A percentile compares a stretch with the other conserved stretches of the same genome.
Evolutionary conservation across 768 basidiomycete species (phyloP).

Genomic region (Kwoniella dejecticola): DNA sequence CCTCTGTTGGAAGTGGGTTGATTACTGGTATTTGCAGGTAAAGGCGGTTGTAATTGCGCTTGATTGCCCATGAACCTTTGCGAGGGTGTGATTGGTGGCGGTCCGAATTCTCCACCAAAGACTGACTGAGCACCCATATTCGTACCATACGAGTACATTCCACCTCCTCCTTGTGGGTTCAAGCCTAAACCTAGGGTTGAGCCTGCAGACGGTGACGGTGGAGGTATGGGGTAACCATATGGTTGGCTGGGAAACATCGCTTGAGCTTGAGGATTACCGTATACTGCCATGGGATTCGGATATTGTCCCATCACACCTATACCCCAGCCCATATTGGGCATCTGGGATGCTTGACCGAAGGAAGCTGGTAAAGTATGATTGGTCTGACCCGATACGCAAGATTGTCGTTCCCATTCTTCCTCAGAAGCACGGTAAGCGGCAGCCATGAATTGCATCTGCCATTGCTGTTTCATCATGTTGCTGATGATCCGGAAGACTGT

Average conservation of each 20-base stretch:
- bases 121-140: constrained; percentile 36
- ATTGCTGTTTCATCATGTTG: constrained; percentile 44
- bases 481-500: no score
- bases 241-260: background rate
- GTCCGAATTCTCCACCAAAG: constrained; percentile 45
- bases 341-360: constrained; percentile 7
- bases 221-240: constrained; percentile 9
- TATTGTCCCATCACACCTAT: constrained; percentile 18
- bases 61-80: background rate
- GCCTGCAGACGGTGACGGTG: background rate
- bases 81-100: constrained; percentile 23
- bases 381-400: constrained; percentile 15
- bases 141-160: constrained; percentile 38
- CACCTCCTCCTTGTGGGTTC: constrained; percentile 1
- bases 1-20: background rate
- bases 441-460: constrained; percentile 48
- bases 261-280: constrained; percentile 6
- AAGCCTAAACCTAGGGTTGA: background rate
- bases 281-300: background rate
- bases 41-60: background rate
- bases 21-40: background rate
- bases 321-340: constrained; percentile 1
- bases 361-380: constrained; percentile 15
- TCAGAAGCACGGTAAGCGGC: constrained; percentile 46
- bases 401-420: constrained; percentile 48